phyloP scores from a whole-genome alignment of 768 basidiomycete genomes.

The Myochromella boudieri region DNA sequence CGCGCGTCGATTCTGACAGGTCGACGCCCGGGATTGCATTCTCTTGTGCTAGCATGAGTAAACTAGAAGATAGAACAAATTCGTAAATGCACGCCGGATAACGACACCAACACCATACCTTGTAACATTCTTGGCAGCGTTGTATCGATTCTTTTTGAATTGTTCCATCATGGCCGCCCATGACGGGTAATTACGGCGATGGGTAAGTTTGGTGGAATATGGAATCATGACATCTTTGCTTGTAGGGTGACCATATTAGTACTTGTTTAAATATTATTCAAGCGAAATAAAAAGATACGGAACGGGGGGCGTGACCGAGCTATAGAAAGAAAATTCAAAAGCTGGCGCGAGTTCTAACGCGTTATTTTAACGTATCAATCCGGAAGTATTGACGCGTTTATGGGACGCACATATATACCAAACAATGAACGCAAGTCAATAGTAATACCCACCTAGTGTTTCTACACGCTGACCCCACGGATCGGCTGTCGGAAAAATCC shows the following conservation, averaged over 20 bases:
- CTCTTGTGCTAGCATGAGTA: conserved; percentile 28
- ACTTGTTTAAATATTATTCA: neutral
- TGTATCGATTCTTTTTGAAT: conserved; percentile 28
- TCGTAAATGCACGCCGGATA: neutral
- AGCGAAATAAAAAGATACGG: neutral
- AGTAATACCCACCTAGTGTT: conserved; percentile 42
- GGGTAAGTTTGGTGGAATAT: conserved; percentile 18
- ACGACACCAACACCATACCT: conserved; percentile 18
- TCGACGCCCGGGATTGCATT: conserved; percentile 35
- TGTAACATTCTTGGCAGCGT: conserved; percentile 30
- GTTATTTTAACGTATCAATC: too few relatives aligned
- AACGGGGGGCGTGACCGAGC: conserved; percentile 4
- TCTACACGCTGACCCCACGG: conserved; percentile 40
- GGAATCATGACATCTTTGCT: conserved; percentile 45
- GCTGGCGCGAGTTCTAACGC: too few relatives aligned
- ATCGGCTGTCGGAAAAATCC: conserved; percentile 37
- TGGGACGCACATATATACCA: too few relatives aligned
- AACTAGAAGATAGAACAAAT: conserved; percentile 17
- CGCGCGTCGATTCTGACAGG: conserved; percentile 19
- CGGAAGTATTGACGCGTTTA: too few relatives aligned
- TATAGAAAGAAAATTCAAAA: too few relatives aligned
- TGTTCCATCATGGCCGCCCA: conserved; percentile 25
- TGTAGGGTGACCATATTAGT: conserved; percentile 18
- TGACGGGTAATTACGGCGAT: conserved; percentile 20
- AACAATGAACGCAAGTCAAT: too few relatives aligned